Base-by-base conservation (phyloP, 371 early-diverging fungal species). In the Globomyces sp. region DNA sequence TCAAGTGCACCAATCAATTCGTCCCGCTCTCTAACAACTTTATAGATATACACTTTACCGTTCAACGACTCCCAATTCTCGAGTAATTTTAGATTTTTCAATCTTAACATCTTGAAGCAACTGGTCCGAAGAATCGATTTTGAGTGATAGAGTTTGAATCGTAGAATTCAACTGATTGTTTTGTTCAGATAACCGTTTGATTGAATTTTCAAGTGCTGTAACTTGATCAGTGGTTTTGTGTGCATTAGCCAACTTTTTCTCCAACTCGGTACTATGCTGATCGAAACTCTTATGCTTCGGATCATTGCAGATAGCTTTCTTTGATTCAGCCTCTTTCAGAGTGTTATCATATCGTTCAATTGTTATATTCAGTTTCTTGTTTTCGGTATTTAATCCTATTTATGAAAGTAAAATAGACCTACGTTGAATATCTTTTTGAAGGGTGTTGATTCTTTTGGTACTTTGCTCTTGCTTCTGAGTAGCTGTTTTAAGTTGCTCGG, bases 1-100 rank as follows among this genome's bases (percentile, higher is more conserved):
- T 71, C 57, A 24, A 75, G 50, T n/a, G 72, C 63, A 11, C 48
- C 37, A 24, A 76, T 46, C 57, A 75, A 41, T 53, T 59, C 63
- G 43, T 77, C 65, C 51, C 73, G 11, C 43, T 75, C 76, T 39
- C 64, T 64, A 24, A 24, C 0, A 24, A 24, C 24, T 24, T 24
- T 24, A 24, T 24, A 24, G 24, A 24, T 24, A 24, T 24, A 24
- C 24, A 24, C 24, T 24, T 24, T 24, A 24, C 24, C 24, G 24
- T 39, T 39, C 40, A n/a, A 36, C 36, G 6, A 6, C 6, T 39
- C 40, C 55, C 40, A 39, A 55, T n/a, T 55, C 40, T 4, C 55
- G 5, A 55, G 40, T 24, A 4, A 55, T 9, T 9, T 40, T 6
- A 63, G 51, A 37, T 8, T 50, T 45, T 64, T 64, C 64, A 36